Conservation (phyloP, 345 rosid species). For the Aegle marmelos region DNA sequence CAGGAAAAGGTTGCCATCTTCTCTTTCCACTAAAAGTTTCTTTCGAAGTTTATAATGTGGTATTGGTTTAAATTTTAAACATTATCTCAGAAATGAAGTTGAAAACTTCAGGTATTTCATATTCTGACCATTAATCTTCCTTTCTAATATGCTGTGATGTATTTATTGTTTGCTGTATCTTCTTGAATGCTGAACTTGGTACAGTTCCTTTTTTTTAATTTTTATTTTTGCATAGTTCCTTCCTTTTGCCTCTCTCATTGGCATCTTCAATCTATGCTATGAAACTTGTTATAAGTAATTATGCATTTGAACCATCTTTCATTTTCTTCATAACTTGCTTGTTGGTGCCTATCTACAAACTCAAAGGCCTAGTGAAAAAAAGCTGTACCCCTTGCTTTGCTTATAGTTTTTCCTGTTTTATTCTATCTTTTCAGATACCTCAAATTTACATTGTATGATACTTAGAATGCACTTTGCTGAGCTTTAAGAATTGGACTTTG, state of each 20-base stretch:
- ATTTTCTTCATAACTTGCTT: not conserved
- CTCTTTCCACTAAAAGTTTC: not conserved
- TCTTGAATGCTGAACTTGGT: not conserved
- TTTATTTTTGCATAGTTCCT: not conserved
- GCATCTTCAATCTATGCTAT: not conserved
- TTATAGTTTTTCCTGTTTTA: not conserved
- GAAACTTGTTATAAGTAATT: not conserved
- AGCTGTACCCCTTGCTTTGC: too few species aligned
- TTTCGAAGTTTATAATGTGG: not conserved
- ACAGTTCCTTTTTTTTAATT: not conserved
- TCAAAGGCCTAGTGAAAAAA: not conserved
- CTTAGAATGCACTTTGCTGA: not conserved
- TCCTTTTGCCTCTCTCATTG: not conserved
- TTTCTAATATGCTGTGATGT: not conserved
- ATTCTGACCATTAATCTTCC: not conserved
- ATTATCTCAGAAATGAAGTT: not conserved
- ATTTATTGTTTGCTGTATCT: not conserved
- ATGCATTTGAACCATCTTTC: not conserved
- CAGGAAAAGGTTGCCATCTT: slow-evolving; percentile 46
- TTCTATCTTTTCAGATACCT: not conserved
- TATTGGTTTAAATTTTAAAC: not conserved
- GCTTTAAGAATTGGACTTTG: not conserved
- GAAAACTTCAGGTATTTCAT: not conserved
- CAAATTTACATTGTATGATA: not conserved
- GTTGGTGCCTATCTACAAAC: not conserved